Percentiles rank a stretch among this genome's conserved stretches.
These are phyloP conservation scores for Sarocladium kiliense DNA, from an alignment of 2,329 filamentous ascomycete species.

Conservation along the genomic window DNA sequence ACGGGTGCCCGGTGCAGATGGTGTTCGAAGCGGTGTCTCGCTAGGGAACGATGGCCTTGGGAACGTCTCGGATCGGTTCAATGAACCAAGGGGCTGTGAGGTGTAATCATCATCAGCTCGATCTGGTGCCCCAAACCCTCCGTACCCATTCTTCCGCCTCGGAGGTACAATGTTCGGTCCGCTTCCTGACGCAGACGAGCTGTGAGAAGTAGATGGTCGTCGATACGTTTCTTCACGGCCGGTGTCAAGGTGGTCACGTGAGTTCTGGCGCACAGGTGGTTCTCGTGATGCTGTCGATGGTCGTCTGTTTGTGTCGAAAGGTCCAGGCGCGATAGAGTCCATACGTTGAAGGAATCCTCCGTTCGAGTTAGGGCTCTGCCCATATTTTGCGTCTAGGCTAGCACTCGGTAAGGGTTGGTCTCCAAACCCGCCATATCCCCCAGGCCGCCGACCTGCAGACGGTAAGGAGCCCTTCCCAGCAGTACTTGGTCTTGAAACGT, in stretches of 20 bases:
- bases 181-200: background rate
- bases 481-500: conserved; percentile 42
- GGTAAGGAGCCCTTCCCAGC: conserved; percentile 33
- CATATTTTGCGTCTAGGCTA: conserved; percentile 35
- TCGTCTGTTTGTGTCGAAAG: conserved; percentile 50
- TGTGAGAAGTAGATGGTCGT: conserved; percentile 13
- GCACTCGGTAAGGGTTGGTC: conserved; percentile 22
- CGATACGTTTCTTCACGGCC: conserved; percentile 15
- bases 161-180: conserved; percentile 14
- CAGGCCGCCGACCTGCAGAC: conserved; percentile 34
- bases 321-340: conserved; percentile 61
- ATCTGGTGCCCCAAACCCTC: conserved; percentile 48
- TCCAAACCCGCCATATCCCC: conserved; percentile 45
- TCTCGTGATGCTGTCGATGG: conserved; percentile 27
- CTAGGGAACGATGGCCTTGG: conserved; percentile 33
- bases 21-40: conserved; percentile 36
- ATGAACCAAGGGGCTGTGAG: conserved; percentile 29
- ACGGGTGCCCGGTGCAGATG: conserved; percentile 42
- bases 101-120: conserved; percentile 31
- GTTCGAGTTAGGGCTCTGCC: conserved; percentile 36
- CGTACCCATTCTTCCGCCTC: conserved; percentile 48
- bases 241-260: conserved; percentile 17
- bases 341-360: conserved; percentile 51
- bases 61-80: conserved; percentile 48
- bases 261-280: conserved; percentile 24